phyloP scores from a whole-genome alignment of 768 basidiomycete species.

The Russula vinacea region DNA sequence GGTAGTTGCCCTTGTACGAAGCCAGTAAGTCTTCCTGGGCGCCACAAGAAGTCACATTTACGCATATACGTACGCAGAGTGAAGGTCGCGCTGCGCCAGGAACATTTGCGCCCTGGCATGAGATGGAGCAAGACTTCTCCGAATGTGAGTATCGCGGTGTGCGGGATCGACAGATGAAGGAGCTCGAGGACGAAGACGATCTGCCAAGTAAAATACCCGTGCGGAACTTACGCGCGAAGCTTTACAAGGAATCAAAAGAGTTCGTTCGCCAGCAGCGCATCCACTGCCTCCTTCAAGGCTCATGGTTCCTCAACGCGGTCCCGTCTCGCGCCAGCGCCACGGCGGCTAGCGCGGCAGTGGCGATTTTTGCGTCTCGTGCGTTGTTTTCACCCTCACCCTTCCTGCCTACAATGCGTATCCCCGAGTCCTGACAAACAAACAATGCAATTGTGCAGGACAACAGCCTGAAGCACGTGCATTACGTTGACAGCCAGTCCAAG shows the following conservation, averaged over 20 bases:
- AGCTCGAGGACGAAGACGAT: constrained; percentile 86
- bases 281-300: constrained; percentile 82
- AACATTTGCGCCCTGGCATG: constrained; percentile 77
- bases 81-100: constrained; percentile 69
- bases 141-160: constrained; percentile 84
- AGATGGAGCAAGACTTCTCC: constrained; percentile 76
- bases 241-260: constrained; percentile 87
- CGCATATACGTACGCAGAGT: constrained; percentile 46
- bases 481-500: constrained; percentile 76
- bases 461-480: constrained; percentile 77
- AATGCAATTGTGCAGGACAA: constrained; percentile 53
- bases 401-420: background rate
- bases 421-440: constrained; percentile 3
- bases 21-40: constrained; percentile 60
- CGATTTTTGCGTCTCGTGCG: constrained; percentile 81
- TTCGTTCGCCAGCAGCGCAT: constrained; percentile 88
- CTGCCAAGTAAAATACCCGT: constrained; percentile 81
- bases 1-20: constrained; percentile 70
- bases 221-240: constrained; percentile 74
- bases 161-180: constrained; percentile 84
- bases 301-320: constrained; percentile 87
- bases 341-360: constrained; percentile 68
- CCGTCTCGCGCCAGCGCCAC: constrained; percentile 45
- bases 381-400: background rate
- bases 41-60: background rate